Percentiles rank a stretch among this genome's conserved stretches.
Conservation (phyloP, 495 filamentous ascomycete species). For the Aspergillus mulundensis region DNA sequence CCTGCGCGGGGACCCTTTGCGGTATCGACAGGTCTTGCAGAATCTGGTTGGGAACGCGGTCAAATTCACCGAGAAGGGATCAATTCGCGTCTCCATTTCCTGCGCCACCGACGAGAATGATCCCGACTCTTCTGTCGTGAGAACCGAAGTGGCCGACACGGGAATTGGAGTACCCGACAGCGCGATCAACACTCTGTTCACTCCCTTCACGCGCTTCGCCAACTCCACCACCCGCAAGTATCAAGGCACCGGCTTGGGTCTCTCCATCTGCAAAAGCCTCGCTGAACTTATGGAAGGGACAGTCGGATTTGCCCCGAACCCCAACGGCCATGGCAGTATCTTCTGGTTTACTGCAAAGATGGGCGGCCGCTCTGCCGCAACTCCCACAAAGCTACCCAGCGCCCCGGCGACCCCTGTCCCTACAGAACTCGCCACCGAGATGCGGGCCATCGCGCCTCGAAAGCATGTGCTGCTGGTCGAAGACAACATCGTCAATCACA, state of each 20-base stretch:
- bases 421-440: not conserved
- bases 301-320: conserved; percentile 58
- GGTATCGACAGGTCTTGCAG: conserved; percentile 77
- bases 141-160: conserved; percentile 65
- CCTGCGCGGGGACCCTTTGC: conserved; percentile 65
- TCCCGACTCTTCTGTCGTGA: conserved; percentile 35
- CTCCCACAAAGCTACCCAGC: not conserved
- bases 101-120: conserved; percentile 50
- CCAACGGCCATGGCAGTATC: conserved; percentile 47
- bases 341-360: conserved; percentile 59
- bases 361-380: conserved; percentile 29
- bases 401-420: not conserved
- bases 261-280: conserved; percentile 77
- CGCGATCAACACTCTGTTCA: conserved; percentile 69
- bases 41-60: conserved; percentile 87
- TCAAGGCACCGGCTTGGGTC: conserved; percentile 76
- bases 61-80: conserved; percentile 77
- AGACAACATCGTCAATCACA: conserved; percentile 62
- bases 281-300: conserved; percentile 79
- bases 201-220: conserved; percentile 83
- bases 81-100: conserved; percentile 50
- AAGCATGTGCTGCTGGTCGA: conserved; percentile 55
- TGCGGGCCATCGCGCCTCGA: conserved; percentile 31
- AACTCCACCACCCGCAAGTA: conserved; percentile 70
- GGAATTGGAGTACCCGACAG: conserved; percentile 82